Conservation (phyloP, 2,329 filamentous ascomycete genomes). For the Monosporascus sp. region DNA sequence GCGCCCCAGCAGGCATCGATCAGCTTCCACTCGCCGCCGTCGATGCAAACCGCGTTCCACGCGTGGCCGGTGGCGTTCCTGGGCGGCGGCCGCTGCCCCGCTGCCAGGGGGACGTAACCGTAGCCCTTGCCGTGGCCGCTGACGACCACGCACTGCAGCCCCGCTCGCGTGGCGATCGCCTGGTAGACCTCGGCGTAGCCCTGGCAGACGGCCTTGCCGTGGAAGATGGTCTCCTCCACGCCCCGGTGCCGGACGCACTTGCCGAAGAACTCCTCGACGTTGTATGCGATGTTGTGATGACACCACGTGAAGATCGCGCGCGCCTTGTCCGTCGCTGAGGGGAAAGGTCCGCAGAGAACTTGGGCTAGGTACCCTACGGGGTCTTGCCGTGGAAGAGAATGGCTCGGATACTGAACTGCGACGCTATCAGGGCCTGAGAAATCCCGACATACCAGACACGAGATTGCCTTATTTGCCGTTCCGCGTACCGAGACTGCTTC, state of each 20-base stretch:
- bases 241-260: constrained; percentile 61
- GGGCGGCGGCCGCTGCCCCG: constrained; percentile 61
- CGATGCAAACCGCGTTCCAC: constrained; percentile 89
- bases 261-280: constrained; percentile 72
- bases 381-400: constrained; percentile 59
- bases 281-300: constrained; percentile 88
- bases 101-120: constrained; percentile 58
- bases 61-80: constrained; percentile 65
- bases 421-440: constrained; percentile 77
- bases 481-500: constrained; percentile 34
- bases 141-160: constrained; percentile 71
- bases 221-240: constrained; percentile 66
- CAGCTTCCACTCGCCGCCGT: constrained; percentile 84
- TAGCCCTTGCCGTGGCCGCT: constrained; percentile 82
- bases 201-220: constrained; percentile 81
- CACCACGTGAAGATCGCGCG: constrained; percentile 92
- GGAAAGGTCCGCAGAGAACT: constrained; percentile 72
- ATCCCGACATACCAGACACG: constrained; percentile 78
- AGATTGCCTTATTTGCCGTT: constrained; percentile 18
- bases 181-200: constrained; percentile 84
- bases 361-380: constrained; percentile 71
- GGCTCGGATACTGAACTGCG: constrained; percentile 68
- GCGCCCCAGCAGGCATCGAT: constrained; percentile 93
- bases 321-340: constrained; percentile 83
- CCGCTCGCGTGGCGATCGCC: constrained; percentile 70